Percentiles rank a stretch among this genome's conserved stretches.
Evolutionary conservation across 371 early-diverging fungal species (phyloP).

Genomic region (Mortierella sp.): DNA sequence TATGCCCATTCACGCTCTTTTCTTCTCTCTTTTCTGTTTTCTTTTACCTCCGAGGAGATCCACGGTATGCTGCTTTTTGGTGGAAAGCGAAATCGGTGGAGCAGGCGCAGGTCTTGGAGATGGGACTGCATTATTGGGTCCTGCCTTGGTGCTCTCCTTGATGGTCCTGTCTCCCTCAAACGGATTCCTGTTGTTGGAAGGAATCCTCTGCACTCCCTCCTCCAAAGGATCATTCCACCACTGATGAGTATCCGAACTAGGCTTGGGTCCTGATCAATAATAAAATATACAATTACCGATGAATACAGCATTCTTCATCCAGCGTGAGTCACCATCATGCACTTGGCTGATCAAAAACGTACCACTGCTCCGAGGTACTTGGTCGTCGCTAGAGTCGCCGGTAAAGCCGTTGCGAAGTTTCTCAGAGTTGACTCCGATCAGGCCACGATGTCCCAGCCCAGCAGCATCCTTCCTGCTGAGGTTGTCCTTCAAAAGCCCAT

Average conservation of each 20-base stretch:
- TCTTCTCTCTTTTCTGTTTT: too few relatives aligned
- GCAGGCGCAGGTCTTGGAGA: constrained; percentile 13
- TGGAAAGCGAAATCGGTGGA: not conserved
- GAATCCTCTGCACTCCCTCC: constrained; percentile 14
- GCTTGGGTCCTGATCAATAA: constrained; percentile 29
- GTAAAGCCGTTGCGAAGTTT: not conserved
- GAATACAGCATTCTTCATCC: too few relatives aligned
- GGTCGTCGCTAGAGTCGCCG: not conserved
- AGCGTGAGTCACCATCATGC: too few relatives aligned
- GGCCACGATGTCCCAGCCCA: not conserved
- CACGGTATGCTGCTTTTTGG: constrained; percentile 15
- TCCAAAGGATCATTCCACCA: constrained; percentile 55
- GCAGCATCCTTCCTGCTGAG: not conserved
- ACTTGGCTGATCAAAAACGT: too few relatives aligned
- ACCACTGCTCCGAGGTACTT: not conserved
- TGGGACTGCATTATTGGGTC: not conserved
- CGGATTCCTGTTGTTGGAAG: constrained; percentile 40
- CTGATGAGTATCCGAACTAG: constrained; percentile 50
- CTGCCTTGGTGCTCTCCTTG: too few relatives aligned
- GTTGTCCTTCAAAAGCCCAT: not conserved
- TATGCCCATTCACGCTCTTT: too few relatives aligned
- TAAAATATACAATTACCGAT: not conserved
- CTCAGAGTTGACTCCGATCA: not conserved
- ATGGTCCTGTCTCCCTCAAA: constrained; percentile 34
- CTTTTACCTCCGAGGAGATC: constrained; percentile 42